Evolutionary conservation across 176 grass and related monocot species (phyloP).

Genomic region (Stipa capillata): DNA sequence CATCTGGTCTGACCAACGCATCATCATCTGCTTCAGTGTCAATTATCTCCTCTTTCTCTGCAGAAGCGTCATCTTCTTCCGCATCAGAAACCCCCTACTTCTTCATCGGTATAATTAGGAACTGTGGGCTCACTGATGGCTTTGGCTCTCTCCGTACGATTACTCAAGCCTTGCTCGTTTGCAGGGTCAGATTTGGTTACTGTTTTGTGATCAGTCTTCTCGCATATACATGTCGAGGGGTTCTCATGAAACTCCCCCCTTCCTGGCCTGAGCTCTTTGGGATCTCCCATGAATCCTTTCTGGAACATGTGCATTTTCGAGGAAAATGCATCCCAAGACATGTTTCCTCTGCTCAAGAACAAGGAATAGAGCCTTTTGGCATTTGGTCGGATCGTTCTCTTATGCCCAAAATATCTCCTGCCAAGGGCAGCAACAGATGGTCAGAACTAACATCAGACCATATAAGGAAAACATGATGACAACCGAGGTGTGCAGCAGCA

Average conservation of each 20-base stretch:
- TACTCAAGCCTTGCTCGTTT: neutral
- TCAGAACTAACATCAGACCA: neutral
- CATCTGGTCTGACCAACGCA: slow-evolving; percentile 21
- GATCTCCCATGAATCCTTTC: slow-evolving; percentile 76
- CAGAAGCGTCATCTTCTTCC: slow-evolving; percentile 12
- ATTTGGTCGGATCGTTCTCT: slow-evolving; percentile 72
- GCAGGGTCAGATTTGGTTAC: neutral
- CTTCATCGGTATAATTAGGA: slow-evolving; percentile 21
- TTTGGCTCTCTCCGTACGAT: neutral
- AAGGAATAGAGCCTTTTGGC: slow-evolving; percentile 50
- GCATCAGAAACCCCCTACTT: slow-evolving; percentile 15
- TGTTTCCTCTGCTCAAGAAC: slow-evolving; percentile 51
- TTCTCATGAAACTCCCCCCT: slow-evolving; percentile 75
- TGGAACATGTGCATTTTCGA: slow-evolving; percentile 37
- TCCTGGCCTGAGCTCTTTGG: slow-evolving; percentile 59
- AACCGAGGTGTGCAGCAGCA: neutral
- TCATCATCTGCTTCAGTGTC: slow-evolving; percentile 23
- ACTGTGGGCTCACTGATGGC: neutral
- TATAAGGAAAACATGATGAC: neutral
- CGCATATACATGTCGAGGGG: slow-evolving; percentile 63
- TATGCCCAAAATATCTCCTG: slow-evolving; percentile 75
- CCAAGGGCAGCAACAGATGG: neutral
- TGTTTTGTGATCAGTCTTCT: slow-evolving; percentile 18
- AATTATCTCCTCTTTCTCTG: neutral
- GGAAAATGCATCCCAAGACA: slow-evolving; percentile 61